Percentiles rank a stretch among this genome's conserved stretches.
Conservation (phyloP, 345 rosid species). For the Acer saccharum region DNA sequence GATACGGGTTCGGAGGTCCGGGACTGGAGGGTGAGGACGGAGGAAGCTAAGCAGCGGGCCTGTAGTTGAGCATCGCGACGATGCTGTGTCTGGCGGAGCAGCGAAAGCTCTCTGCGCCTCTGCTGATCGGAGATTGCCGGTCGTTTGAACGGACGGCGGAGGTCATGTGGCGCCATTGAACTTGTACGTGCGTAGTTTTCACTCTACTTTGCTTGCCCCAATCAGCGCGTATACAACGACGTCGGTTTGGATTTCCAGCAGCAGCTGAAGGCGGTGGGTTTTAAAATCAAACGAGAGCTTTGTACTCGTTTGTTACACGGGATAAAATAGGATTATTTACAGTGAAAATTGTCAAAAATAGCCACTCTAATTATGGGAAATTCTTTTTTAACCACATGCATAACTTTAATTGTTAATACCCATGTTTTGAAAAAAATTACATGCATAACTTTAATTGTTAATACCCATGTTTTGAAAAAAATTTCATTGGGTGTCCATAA, state of each 20-base stretch:
- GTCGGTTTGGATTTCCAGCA: background rate
- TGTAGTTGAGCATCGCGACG: constrained; percentile 87
- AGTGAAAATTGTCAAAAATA: no score
- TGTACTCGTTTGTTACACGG: no score
- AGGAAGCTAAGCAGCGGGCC: constrained; percentile 79
- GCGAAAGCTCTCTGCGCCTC: constrained; percentile 75
- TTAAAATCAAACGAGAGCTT: background rate
- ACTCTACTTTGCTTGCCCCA: no score
- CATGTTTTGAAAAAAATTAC: no score
- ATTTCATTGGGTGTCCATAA: no score
- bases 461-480: no score
- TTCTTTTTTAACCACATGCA: no score
- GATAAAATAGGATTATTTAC: no score
- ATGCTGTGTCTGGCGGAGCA: constrained; percentile 72
- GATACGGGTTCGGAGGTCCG: constrained; percentile 40
- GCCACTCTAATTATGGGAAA: no score
- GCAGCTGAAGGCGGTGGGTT: background rate
- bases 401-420: no score
- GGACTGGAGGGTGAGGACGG: constrained; percentile 61
- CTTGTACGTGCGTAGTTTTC: background rate
- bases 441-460: no score
- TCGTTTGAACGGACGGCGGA: constrained; percentile 87
- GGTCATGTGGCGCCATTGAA: constrained; percentile 72
- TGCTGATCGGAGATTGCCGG: constrained; percentile 88
- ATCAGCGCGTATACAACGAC: background rate